Evolutionary conservation across 2,329 filamentous ascomycete species (phyloP).

Genomic region (Hypomyces rosellus): DNA sequence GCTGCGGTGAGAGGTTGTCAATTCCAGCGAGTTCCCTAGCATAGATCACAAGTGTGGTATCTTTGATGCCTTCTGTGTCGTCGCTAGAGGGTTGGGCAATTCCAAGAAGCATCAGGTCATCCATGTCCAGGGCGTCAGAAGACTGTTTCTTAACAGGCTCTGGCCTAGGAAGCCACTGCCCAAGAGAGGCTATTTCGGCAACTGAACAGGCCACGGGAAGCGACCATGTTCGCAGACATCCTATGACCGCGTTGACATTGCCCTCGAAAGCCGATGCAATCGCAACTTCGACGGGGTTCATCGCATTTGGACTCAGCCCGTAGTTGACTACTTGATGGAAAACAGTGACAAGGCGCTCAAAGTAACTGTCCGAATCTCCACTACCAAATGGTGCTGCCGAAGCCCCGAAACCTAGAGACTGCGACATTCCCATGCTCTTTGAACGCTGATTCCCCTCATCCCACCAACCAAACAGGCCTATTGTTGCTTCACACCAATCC

Average conservation of each 20-base stretch:
- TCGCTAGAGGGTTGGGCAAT: slow-evolving; percentile 54
- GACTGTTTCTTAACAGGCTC: slow-evolving; percentile 38
- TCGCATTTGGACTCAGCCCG: slow-evolving; percentile 70
- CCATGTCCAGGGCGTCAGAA: slow-evolving; percentile 67
- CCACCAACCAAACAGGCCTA: slow-evolving; percentile 88
- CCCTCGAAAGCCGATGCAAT: slow-evolving; percentile 78
- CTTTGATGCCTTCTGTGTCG: slow-evolving; percentile 62
- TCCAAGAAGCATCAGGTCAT: slow-evolving; percentile 78
- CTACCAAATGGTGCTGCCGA: slow-evolving; percentile 29
- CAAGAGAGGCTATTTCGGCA: slow-evolving; percentile 76
- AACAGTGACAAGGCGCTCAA: slow-evolving; percentile 63
- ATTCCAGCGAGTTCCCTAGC: slow-evolving; percentile 59
- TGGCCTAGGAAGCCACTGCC: slow-evolving; percentile 65
- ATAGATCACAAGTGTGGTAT: slow-evolving; percentile 72
- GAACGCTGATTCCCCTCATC: slow-evolving; percentile 60
- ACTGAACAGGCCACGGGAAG: slow-evolving; percentile 70
- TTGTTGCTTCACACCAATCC: slow-evolving; percentile 86
- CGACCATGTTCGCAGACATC: slow-evolving; percentile 73
- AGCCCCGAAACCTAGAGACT: slow-evolving; percentile 32
- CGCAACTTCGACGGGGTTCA: slow-evolving; percentile 71
- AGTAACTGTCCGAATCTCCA: slow-evolving; percentile 60
- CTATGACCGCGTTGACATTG: slow-evolving; percentile 69
- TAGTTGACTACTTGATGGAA: slow-evolving; percentile 64
- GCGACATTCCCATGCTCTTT: slow-evolving; percentile 35
- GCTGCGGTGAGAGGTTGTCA: slow-evolving; percentile 40